These are phyloP conservation scores for Penicillium polonicum DNA, from an alignment of 2,329 filamentous ascomycete genomes.

Conservation along the genomic window DNA sequence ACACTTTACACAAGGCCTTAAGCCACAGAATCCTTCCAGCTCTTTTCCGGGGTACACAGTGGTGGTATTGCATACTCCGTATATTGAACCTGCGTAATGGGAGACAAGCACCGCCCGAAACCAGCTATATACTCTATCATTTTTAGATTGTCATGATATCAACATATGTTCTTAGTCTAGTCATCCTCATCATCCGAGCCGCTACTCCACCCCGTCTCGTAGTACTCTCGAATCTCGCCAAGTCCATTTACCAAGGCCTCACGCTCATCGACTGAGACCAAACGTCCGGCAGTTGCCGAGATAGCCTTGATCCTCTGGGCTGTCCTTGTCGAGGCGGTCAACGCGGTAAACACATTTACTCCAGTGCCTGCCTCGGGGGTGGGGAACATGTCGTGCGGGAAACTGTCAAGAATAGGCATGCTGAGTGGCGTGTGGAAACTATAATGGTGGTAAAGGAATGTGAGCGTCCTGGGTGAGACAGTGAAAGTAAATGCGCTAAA, in stretches of 20 bases:
- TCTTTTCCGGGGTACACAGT: not conserved
- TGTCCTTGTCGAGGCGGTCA: slow-evolving; percentile 76
- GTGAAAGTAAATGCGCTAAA: not conserved
- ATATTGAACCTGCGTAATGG: not conserved
- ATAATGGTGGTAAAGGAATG: not conserved
- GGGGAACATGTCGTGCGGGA: slow-evolving; percentile 69
- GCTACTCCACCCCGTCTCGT: slow-evolving; percentile 83
- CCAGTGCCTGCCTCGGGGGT: slow-evolving; percentile 44
- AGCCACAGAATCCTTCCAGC: not conserved
- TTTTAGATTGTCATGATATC: not conserved
- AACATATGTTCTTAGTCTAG: slow-evolving; percentile 18
- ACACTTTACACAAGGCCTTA: not conserved
- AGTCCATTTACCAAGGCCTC: slow-evolving; percentile 80
- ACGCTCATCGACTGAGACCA: slow-evolving; percentile 71
- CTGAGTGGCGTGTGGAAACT: slow-evolving; percentile 50
- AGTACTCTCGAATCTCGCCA: slow-evolving; percentile 79
- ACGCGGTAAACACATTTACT: slow-evolving; percentile 51
- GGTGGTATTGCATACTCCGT: not conserved
- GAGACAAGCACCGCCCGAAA: not conserved
- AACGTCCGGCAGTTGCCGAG: slow-evolving; percentile 62
- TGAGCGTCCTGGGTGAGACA: slow-evolving; percentile 11
- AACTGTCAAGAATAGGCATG: slow-evolving; percentile 81
- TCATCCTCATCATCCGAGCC: slow-evolving; percentile 53
- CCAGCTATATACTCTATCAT: not conserved
- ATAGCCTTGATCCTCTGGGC: slow-evolving; percentile 66